Evolutionary conservation across 2,329 filamentous ascomycete species (phyloP).

Genomic region (Hypoxylon sp.): DNA sequence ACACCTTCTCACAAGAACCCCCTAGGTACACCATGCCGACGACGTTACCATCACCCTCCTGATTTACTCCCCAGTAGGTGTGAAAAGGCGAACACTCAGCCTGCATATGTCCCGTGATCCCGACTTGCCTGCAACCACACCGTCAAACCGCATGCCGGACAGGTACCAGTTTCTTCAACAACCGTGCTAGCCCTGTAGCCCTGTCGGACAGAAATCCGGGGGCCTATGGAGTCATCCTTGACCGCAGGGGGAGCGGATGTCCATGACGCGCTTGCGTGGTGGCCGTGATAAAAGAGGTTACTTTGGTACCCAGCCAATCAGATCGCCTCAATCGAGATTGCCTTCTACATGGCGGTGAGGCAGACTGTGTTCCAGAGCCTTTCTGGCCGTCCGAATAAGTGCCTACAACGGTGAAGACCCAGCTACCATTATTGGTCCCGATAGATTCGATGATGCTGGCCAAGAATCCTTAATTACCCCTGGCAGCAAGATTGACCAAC

Average conservation of each 20-base stretch:
- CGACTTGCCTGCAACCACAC: constrained; percentile 27
- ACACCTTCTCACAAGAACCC: constrained; percentile 7
- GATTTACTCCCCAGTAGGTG: background rate
- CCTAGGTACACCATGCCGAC: constrained; percentile 2
- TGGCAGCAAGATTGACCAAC: constrained; percentile 18
- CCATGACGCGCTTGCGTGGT: constrained; percentile 16
- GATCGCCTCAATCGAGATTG: constrained; percentile 4
- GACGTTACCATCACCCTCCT: constrained; percentile 11
- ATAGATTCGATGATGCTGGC: background rate
- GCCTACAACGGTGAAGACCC: constrained; percentile 17
- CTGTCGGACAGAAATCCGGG: constrained; percentile 20
- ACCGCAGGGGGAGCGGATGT: constrained; percentile 16
- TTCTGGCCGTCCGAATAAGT: constrained; percentile 7
- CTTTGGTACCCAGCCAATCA: constrained; percentile 32
- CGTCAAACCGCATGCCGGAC: constrained; percentile 19
- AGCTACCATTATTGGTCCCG: constrained; percentile 16
- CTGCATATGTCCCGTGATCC: constrained; percentile 28
- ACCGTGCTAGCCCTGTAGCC: constrained; percentile 30
- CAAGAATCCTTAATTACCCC: constrained; percentile 12
- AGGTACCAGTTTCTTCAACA: constrained; percentile 34
- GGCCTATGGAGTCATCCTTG: constrained; percentile 14
- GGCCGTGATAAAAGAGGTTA: constrained; percentile 15
- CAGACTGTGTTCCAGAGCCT: constrained; percentile 8
- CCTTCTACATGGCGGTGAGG: constrained; percentile 39
- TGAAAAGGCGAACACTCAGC: constrained; percentile 1